Evolutionary conservation across 371 early-diverging fungal genomes (phyloP), one percentile per base, ranked within the genome.

Genomic region (Entomophthora muscae): DNA sequence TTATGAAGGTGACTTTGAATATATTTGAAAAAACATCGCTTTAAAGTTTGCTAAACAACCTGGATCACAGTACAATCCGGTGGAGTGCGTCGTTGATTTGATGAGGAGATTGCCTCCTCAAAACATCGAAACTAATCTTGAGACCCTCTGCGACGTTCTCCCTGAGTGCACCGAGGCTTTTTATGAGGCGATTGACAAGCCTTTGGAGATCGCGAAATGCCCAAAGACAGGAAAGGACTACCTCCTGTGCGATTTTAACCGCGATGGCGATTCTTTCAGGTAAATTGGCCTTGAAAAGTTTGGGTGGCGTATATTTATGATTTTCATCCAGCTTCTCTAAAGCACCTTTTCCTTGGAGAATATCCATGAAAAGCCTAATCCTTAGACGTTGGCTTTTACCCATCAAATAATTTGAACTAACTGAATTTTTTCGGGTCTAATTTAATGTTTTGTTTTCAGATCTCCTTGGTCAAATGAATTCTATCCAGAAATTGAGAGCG

Each of bases 381-480:
- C n/a, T n/a, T n/a, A n/a, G n/a, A n/a, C n/a, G n/a, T n/a, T n/a
- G n/a, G n/a, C n/a, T n/a, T n/a, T n/a, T n/a, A n/a, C n/a, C n/a
- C n/a, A n/a, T n/a, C n/a, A n/a, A n/a, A n/a, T n/a, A n/a, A n/a
- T n/a, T n/a, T n/a, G n/a, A n/a, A n/a, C n/a, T n/a, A n/a, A n/a
- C n/a, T n/a, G n/a, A n/a, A n/a, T n/a, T n/a, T n/a, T n/a, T n/a
- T n/a, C n/a, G n/a, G n/a, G 10, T 17, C 55, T 5, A n/a, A n/a
- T n/a, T n/a, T n/a, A n/a, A n/a, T n/a, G n/a, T n/a, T n/a, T n/a
- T n/a, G n/a, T n/a, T n/a, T 56, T 24, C 67, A 88, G 90, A 65
- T 95, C 96, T 10, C 98, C 98, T 33, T 96, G 96, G 96, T 86
- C 91, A 30, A 92, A 93, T 71, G 86, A 91, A 69, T 97, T 90